Evolutionary conservation across 345 rosid genomes (phyloP).

Genomic region (Salix arbutifolia): DNA sequence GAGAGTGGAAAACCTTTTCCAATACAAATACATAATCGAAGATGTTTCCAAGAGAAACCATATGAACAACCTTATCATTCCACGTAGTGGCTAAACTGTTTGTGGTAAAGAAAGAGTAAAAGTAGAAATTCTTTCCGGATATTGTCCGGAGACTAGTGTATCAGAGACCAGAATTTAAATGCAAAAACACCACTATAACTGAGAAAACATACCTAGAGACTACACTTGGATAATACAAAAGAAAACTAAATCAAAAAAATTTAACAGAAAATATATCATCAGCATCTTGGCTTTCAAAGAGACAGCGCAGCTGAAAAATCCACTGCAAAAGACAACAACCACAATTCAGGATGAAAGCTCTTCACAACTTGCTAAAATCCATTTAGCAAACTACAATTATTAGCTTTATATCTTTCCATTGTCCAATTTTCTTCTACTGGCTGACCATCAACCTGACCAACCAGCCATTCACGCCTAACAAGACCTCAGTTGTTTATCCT

Average conservation of each 20-base stretch:
- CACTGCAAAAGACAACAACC: constrained; percentile 15
- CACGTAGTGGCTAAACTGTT: not conserved
- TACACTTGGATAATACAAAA: not conserved
- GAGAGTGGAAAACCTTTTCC: too few species aligned
- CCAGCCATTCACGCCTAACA: not conserved
- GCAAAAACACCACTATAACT: not conserved
- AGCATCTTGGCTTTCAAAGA: not conserved
- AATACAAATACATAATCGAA: too few species aligned
- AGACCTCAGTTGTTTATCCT: not conserved
- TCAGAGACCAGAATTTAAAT: not conserved
- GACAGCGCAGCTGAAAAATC: constrained; percentile 3
- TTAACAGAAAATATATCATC: not conserved
- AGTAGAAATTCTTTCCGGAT: not conserved
- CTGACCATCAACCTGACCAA: not conserved
- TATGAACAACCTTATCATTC: not conserved
- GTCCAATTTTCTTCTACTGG: not conserved
- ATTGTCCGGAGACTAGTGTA: not conserved
- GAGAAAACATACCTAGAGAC: not conserved
- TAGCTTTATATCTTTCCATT: not conserved
- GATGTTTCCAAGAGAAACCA: not conserved
- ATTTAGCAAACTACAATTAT: not conserved
- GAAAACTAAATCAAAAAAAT: not conserved
- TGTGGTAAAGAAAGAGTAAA: not conserved
- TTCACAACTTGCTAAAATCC: not conserved
- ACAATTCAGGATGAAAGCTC: not conserved